Evolutionary conservation across 83 land plant species (phyloP).

Genomic region (Diphasiastrum complanatum): DNA sequence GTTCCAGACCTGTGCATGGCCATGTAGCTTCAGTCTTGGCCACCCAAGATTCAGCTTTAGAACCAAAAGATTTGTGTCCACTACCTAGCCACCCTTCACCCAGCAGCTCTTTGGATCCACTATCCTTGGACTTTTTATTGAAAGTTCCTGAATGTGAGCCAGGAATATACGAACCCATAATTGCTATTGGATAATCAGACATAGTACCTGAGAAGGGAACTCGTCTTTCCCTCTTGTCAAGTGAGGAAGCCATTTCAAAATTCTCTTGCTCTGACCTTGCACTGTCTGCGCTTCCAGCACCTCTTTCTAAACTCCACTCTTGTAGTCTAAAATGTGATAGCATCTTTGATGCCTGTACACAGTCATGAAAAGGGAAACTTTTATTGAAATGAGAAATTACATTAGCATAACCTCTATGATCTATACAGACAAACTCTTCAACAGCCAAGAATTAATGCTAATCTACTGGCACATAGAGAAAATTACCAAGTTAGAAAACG

Average conservation of each 20-base stretch:
- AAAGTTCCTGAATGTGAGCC: neutral
- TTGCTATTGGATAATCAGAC: neutral
- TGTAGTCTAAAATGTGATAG: too few species aligned
- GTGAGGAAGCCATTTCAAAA: conserved; percentile 2
- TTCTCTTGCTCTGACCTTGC: conserved; percentile 18
- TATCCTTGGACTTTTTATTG: conserved; percentile 25
- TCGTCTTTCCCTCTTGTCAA: neutral
- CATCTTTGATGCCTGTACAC: too few species aligned
- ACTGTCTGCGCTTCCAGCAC: too few species aligned
- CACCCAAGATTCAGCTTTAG: conserved; percentile 29
- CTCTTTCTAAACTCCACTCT: too few species aligned
- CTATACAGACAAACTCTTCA: too few species aligned
- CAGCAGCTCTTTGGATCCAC: conserved; percentile 4
- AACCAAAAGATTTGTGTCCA: conserved; percentile 9
- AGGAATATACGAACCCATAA: too few species aligned
- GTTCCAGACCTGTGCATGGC: conserved; percentile 7
- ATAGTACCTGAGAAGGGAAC: neutral
- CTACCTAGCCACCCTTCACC: neutral
- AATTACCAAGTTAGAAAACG: too few species aligned
- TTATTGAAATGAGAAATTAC: too few species aligned
- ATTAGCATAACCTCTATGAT: too few species aligned
- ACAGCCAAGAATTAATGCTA: too few species aligned
- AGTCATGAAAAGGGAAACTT: too few species aligned
- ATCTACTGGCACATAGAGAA: too few species aligned
- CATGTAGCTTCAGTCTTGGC: conserved; percentile 14